Evolutionary conservation across 1,139 yeast species (phyloP).

Genomic region (Yamadazyma jaroonii): DNA sequence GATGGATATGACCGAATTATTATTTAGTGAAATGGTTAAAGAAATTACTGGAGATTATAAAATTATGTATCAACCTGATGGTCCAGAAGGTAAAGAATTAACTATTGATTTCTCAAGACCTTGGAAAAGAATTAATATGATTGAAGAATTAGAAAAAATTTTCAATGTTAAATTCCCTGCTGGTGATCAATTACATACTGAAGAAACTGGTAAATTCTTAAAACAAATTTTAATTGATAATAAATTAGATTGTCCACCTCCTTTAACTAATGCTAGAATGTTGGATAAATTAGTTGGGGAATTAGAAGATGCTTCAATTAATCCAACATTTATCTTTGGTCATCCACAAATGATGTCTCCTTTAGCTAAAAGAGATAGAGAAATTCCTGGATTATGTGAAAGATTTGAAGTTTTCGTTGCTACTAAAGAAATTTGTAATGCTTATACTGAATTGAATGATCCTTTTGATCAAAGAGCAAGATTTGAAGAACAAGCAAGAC

Average conservation of each 20-base stretch:
- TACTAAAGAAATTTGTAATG: conserved; percentile 96
- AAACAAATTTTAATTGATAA: conserved; percentile 73
- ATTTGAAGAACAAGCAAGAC: conserved; percentile 98
- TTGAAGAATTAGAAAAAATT: conserved; percentile 87
- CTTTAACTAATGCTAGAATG: conserved; percentile 98
- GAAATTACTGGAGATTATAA: conserved; percentile 87
- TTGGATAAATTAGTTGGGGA: conserved; percentile 97
- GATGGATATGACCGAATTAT: conserved; percentile 94
- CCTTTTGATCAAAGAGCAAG: conserved; percentile 97
- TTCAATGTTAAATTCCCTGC: conserved; percentile 90
- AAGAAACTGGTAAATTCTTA: conserved; percentile 88
- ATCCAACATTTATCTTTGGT: conserved; percentile 97
- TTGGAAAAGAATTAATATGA: conserved; percentile 98
- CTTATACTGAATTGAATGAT: conserved; percentile 98
- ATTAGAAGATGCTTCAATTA: conserved; percentile 85
- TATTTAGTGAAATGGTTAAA: conserved; percentile 97
- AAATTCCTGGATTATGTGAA: conserved; percentile 92
- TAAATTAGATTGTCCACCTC: conserved; percentile 92
- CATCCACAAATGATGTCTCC: conserved; percentile 99
- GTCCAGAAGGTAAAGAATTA: conserved; percentile 75
- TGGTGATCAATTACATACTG: conserved; percentile 92
- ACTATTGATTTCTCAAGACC: conserved; percentile 91
- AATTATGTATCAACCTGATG: conserved; percentile 86
- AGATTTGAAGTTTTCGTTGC: conserved; percentile 98
- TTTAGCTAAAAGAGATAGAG: conserved; percentile 93